phyloP scores from a whole-genome alignment of 179 eudicot genomes.

The Dionaea muscipula region DNA sequence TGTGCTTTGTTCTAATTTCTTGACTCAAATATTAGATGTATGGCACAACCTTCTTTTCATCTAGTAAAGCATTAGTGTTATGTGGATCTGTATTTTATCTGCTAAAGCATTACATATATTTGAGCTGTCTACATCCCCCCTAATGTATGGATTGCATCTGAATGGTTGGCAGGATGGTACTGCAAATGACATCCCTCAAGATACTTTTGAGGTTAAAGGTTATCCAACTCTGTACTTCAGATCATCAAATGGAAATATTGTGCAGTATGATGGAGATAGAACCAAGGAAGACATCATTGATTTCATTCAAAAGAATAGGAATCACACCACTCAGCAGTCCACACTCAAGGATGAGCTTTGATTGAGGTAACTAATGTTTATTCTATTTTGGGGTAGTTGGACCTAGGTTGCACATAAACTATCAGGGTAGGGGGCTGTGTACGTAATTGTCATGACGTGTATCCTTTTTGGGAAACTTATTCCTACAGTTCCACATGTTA shows the following conservation, averaged over 20 bases:
- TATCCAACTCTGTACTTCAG: constrained; percentile 76
- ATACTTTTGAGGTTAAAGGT: constrained; percentile 59
- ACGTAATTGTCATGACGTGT: too few species aligned
- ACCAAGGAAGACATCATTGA: constrained; percentile 63
- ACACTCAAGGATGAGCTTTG: constrained; percentile 56
- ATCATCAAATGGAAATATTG: constrained; percentile 58
- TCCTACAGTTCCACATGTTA: too few species aligned
- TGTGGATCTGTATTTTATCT: background rate
- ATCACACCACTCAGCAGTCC: constrained; percentile 14
- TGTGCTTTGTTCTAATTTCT: background rate
- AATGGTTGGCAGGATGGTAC: constrained; percentile 61
- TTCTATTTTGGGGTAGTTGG: too few species aligned
- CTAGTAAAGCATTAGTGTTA: background rate
- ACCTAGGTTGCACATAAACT: too few species aligned
- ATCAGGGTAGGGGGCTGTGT: too few species aligned
- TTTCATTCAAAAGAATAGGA: constrained; percentile 57
- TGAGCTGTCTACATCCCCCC: background rate
- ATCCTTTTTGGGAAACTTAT: too few species aligned
- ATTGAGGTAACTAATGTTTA: constrained; percentile 27
- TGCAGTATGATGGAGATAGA: constrained; percentile 52
- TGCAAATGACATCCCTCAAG: constrained; percentile 64
- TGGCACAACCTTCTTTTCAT: background rate
- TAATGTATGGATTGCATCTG: background rate
- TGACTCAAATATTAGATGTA: background rate
- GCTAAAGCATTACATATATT: background rate